Evolutionary conservation across 2,329 filamentous ascomycete species (phyloP), one percentile per base, ranked within the genome.

Genomic region (Camillea tinctor): DNA sequence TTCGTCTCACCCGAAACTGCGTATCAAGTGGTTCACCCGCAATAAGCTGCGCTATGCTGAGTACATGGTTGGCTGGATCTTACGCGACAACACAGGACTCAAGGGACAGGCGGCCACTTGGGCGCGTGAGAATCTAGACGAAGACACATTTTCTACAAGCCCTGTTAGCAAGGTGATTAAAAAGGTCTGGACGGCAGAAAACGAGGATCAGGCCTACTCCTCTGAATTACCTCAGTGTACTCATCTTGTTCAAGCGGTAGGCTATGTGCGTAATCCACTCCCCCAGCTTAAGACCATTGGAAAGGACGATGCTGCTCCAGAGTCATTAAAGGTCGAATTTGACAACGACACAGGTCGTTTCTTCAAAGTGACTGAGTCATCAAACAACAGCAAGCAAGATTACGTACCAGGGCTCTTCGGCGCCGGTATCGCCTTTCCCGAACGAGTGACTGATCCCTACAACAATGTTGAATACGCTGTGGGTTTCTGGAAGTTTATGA

Each of bases 401-500:
- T 73, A 72, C 23, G 71, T 87, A 20, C 80, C 79, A 1, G 84
- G 84, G 0, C 66, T 88, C 19, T 85, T 81, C 68, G 86, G 84
- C 2, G 85, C 85, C 0, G 86, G 86, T 0, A 88, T 89, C 65
- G 86, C 85, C 0, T 89, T 83, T 66, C 86, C 86, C 0, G 84
- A 88, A 68, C 75, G 78, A 22, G 84, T 88, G 5, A 79, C 79
- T 8, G 86, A 88, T 74, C 86, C 85, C 1, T 74, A 80, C 49
- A 85, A 85, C 0, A 88, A 87, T 69, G 81, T 84, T 7, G 85
- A 88, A 72, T 77, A 81, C 66, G 83, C 84, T 0, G 86, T 88
- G 55, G 86, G 86, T 0, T 81, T 88, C 68, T 86, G 79, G 69
- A 88, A 89, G 73, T 88, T 89, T 64, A 88, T 88, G 84, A 84